These are phyloP conservation scores for Epichloe glyceriae DNA, from an alignment of 2,329 filamentous ascomycete species.

Conservation along the genomic window DNA sequence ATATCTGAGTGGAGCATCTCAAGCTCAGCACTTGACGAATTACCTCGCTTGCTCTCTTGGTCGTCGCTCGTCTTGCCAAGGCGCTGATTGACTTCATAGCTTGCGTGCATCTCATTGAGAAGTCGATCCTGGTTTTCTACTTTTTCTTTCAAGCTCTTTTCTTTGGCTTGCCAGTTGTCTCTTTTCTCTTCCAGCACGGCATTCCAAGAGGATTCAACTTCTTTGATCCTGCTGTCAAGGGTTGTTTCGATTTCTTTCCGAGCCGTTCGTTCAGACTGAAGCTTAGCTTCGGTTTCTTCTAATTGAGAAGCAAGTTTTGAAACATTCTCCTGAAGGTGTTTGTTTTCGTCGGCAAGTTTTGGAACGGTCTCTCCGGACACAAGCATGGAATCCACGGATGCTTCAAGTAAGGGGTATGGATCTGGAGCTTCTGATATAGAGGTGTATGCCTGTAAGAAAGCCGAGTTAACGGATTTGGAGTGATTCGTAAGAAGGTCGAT, in stretches of 20 bases:
- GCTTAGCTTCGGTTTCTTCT: slow-evolving; percentile 65
- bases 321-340: slow-evolving; percentile 71
- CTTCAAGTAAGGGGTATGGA: slow-evolving; percentile 90
- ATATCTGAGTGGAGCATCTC: slow-evolving; percentile 88
- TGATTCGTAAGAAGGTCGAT: slow-evolving; percentile 95
- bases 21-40: slow-evolving; percentile 76
- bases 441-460: slow-evolving; percentile 87
- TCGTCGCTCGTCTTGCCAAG: slow-evolving; percentile 60
- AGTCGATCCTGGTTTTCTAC: slow-evolving; percentile 86
- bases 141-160: slow-evolving; percentile 83
- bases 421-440: slow-evolving; percentile 91
- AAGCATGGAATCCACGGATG: slow-evolving; percentile 87
- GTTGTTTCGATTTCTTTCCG: slow-evolving; percentile 65
- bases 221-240: slow-evolving; percentile 70
- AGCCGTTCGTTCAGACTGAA: slow-evolving; percentile 65
- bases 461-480: slow-evolving; percentile 84
- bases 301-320: slow-evolving; percentile 64
- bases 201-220: slow-evolving; percentile 80
- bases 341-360: slow-evolving; percentile 77
- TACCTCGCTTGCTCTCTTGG: slow-evolving; percentile 42
- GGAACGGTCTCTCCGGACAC: slow-evolving; percentile 86
- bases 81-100: slow-evolving; percentile 89
- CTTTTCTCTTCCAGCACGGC: slow-evolving; percentile 86
- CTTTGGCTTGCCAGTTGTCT: slow-evolving; percentile 92
- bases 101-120: slow-evolving; percentile 89